Conservation (phyloP, 1,284 basidiomycete genomes). For the Schizopora paradoxa region DNA sequence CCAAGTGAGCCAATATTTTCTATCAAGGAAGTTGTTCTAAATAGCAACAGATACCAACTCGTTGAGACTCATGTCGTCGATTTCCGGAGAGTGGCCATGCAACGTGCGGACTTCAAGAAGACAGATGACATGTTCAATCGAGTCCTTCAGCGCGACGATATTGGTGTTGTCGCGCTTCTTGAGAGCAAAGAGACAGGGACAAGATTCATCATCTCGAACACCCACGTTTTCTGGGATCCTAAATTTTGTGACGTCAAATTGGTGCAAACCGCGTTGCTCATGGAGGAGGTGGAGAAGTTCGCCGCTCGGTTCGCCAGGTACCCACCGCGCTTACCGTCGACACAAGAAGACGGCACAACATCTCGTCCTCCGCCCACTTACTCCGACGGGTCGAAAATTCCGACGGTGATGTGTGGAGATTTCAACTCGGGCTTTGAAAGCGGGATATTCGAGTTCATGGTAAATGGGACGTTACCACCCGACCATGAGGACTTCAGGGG, state of each 20-base stretch:
- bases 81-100: conserved; percentile 91
- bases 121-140: conserved; percentile 99
- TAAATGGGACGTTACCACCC: conserved; percentile 63
- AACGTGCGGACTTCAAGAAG: conserved; percentile 93
- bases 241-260: conserved; percentile 95
- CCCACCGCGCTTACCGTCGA: conserved; percentile 52
- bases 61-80: conserved; percentile 95
- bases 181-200: conserved; percentile 87
- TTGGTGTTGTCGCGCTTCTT: conserved; percentile 84
- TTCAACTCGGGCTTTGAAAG: conserved; percentile 88
- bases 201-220: conserved; percentile 85
- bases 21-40: conserved; percentile 17
- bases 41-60: conserved; percentile 70
- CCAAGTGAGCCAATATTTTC: conserved; percentile 60
- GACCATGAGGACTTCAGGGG: conserved; percentile 92
- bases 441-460: conserved; percentile 91
- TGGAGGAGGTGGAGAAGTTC: conserved; percentile 92
- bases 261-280: conserved; percentile 87
- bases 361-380: conserved; percentile 63
- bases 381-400: conserved; percentile 82
- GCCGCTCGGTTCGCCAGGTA: conserved; percentile 81
- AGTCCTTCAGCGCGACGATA: conserved; percentile 93
- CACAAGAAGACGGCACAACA: conserved; percentile 14
- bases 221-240: conserved; percentile 94
- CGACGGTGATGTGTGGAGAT: conserved; percentile 88